Evolutionary conservation across 352 stramenopile genomes (phyloP), one percentile per base, ranked within the genome.

Genomic region (Pythium catenulatum): DNA sequence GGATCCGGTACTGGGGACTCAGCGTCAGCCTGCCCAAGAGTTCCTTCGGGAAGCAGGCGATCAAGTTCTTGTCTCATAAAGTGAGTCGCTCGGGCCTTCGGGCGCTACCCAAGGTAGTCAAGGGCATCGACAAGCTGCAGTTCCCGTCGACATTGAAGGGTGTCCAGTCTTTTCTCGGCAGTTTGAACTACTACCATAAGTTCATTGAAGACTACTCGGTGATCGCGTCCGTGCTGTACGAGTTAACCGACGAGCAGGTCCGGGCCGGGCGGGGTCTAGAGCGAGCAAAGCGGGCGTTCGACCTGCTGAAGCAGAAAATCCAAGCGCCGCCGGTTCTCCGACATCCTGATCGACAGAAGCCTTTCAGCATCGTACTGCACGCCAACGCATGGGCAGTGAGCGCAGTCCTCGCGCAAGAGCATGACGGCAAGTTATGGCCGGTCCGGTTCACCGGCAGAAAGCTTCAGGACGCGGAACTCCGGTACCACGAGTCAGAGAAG

Each of bases 261-360:
- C 79, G 79, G 39, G 27, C 37, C 21, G 79, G 66, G 2, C 65
- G 39, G 0, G 46, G 87, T 50, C 32, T 87, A 25, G 87, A 91
- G 0, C 79, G 75, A 30, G 79, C 79, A 0, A 80, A 82, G 9
- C 46, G 50, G 8, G 73, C 83, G 4, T 92, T 89, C 30, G 32
- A 90, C 7, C 6, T 87, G 11, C 48, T 91, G 59, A 91, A 91
- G 30, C 25, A 83, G 13, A 63, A 69, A 23, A 56, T 91, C 25
- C 45, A 68, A 3, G 76, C 72, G 19, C 72, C 79, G 1, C 82
- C 72, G 3, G 14, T 87, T n/a, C 41, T 91, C 0, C 50, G 77
- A 8, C 78, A 91, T 37, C 74, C 66, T 21, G 74, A 87, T 17
- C 72, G 66, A 8, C 2, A 11, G 9, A 75, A 77, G 7, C 72